Base-by-base conservation (phyloP, 768 basidiomycete species). In the Dentipellis sp. region DNA sequence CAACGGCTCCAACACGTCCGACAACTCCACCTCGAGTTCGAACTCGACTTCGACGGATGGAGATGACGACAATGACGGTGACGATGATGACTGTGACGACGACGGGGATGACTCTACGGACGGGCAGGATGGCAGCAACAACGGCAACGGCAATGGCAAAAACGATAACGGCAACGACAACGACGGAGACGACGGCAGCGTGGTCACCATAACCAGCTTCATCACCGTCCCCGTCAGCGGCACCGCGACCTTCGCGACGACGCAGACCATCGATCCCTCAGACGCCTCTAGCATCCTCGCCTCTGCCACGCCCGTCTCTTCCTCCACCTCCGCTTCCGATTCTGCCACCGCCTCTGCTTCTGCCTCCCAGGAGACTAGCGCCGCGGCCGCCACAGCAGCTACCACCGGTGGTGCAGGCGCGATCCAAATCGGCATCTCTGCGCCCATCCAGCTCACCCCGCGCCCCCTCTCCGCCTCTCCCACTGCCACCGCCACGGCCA, bases 231-330 rank as follows among this genome's bases (percentile, higher is more conserved):
- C 64, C 0, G 19, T 60, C 14, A 51, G 61, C 23, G 52, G 52
- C 39, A 61, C 67, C 17, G 52, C 59, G 8, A 69, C 69, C 4
- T 64, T 75, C 40, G 52, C 66, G 4, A 60, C 73, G 14, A 65
- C 78, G 0, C 67, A 69, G 23, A 78, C 76, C 1, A 63, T 82
- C 45, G 66, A 70, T 22, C 76, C 78, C 9, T 60, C 71, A 10
- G 70, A 75, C 35, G 79, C 76, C 3, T 68, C 72, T 14, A 71
- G 68, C 48, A 58, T 77, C 19, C 61, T 79, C 14, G 66, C 75
- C 1, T 74, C 71, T 56, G 59, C 76, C 23, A 58, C 67, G n/a
- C 69, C 68, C 16, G 57, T 48, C 53, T 40, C 53, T 3, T 19
- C 22, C 51, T 37, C 58, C 52, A 53, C 59, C 34, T 49, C 52